phyloP scores from a whole-genome alignment of 2,329 filamentous ascomycete genomes.

The Fusarium sp. region DNA sequence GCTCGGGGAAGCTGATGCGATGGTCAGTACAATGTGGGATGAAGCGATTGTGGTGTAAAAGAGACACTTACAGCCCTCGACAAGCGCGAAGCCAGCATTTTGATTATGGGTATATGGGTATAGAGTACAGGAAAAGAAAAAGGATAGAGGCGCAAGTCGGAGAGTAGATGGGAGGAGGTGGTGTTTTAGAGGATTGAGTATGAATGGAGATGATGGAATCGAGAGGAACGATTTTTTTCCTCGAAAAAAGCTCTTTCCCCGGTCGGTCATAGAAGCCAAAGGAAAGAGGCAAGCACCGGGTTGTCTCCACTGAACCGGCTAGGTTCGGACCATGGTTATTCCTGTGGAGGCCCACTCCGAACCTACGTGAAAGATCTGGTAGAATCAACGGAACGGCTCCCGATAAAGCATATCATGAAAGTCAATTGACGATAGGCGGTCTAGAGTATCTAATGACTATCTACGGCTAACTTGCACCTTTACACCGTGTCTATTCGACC shows the following conservation, averaged over 20 bases:
- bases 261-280: conserved; percentile 52
- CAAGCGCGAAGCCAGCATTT: conserved; percentile 77
- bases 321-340: conserved; percentile 44
- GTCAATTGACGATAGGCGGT: background rate
- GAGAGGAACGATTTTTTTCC: conserved; percentile 48
- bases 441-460: background rate
- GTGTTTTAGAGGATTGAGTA: conserved; percentile 39
- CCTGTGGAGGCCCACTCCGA: conserved; percentile 33
- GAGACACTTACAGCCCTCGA: conserved; percentile 74
- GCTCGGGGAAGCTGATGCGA: conserved; percentile 76
- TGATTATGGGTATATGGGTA: conserved; percentile 52
- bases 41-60: background rate
- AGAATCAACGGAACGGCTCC: conserved; percentile 6
- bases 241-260: conserved; percentile 45
- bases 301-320: conserved; percentile 40
- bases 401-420: background rate
- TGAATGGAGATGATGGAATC: conserved; percentile 40
- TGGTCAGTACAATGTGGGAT: conserved; percentile 26
- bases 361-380: conserved; percentile 15
- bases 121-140: conserved; percentile 46
- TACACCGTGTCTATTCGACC: too few species aligned
- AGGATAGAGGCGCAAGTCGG: conserved; percentile 45
- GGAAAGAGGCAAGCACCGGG: conserved; percentile 50
- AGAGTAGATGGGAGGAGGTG: conserved; percentile 43
- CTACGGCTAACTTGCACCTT: background rate